Base-by-base conservation (phyloP, 2,329 filamentous ascomycete species). In the Fusarium tanahbumbuense region DNA sequence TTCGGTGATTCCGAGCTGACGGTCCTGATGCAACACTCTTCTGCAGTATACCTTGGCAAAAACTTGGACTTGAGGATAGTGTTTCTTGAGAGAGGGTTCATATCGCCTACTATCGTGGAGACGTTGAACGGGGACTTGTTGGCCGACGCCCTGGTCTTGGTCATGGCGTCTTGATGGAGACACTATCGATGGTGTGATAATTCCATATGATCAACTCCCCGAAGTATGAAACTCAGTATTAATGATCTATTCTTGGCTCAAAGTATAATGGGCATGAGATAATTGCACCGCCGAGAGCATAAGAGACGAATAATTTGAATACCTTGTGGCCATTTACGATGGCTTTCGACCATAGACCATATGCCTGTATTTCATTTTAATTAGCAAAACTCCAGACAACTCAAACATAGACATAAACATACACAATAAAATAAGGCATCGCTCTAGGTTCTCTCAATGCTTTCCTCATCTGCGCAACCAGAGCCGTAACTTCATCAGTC, bases 291-390 rank as follows among this genome's bases (percentile, higher is more conserved):
- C 2, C 16, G 5, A n/a, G 16, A 37, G 18, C 18, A n/a, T 37
- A 37, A 37, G 34, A 37, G 34, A n/a, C 10, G 34, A 37, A 37
- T 4, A n/a, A 7, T n/a, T 12, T 12, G 34, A n/a, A 37, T 37
- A n/a, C 18, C 9, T 37, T 7, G 4, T 37, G 34, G 34, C 10
- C 18, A 37, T n/a, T 37, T 37, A 37, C 10, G 6, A n/a, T 37
- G 65, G 60, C 41, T 67, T 73, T 27, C 57, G 60, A 12, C 71
- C 70, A 48, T 62, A 70, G 3, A 62, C 60, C 13, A 70, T 60
- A 49, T 63, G 59, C 2, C 59, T 72, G 18, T 37, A 22, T 6
- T 5, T 4, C 5, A 22, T 6, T 5, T 4, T 4, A 23, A 20
- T 59, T 18, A 45, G 34, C 30, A 23, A 25, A 18, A 22, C 13